A percentile compares a stretch with the other conserved stretches of the same genome.
Evolutionary conservation across 1,139 yeast genomes (phyloP).

Genomic region (Geotrichum klebahnii): DNA sequence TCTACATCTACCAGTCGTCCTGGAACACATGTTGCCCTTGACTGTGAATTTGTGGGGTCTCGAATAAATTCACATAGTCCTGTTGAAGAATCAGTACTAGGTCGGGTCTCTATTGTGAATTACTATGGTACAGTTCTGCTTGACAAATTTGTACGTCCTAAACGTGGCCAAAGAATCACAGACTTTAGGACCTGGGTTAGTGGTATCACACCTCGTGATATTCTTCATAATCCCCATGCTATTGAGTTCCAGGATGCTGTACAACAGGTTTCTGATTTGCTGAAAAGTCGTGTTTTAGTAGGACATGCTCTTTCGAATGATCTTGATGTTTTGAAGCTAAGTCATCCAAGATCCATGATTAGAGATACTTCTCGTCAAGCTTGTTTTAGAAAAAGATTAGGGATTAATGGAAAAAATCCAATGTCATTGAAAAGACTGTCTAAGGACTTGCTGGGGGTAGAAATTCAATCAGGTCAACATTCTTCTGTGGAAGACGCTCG

Average conservation of each 20-base stretch:
- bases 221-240: slow-evolving; percentile 41
- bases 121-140: slow-evolving; percentile 67
- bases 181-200: slow-evolving; percentile 96
- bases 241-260: slow-evolving; percentile 65
- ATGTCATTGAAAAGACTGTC: slow-evolving; percentile 59
- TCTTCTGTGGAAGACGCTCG: slow-evolving; percentile 89
- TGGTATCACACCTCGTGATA: slow-evolving; percentile 59
- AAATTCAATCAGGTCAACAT: slow-evolving; percentile 73
- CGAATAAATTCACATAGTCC: background rate
- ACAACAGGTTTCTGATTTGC: slow-evolving; percentile 47
- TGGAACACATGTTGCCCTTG: slow-evolving; percentile 80
- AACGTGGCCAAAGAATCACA: slow-evolving; percentile 67
- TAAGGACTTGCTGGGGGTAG: slow-evolving; percentile 51
- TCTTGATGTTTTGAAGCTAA: slow-evolving; percentile 58
- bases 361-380: slow-evolving; percentile 71
- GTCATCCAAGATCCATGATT: slow-evolving; percentile 60
- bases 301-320: slow-evolving; percentile 88
- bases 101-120: slow-evolving; percentile 83
- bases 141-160: slow-evolving; percentile 60
- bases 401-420: slow-evolving; percentile 66
- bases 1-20: slow-evolving; percentile 9
- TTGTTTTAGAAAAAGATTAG: slow-evolving; percentile 48
- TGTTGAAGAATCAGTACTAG: slow-evolving; percentile 61
- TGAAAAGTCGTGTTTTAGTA: slow-evolving; percentile 49
- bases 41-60: slow-evolving; percentile 87